These are phyloP conservation scores for Eucalyptus pumila DNA, from an alignment of 345 rosid genomes.

Conservation along the genomic window DNA sequence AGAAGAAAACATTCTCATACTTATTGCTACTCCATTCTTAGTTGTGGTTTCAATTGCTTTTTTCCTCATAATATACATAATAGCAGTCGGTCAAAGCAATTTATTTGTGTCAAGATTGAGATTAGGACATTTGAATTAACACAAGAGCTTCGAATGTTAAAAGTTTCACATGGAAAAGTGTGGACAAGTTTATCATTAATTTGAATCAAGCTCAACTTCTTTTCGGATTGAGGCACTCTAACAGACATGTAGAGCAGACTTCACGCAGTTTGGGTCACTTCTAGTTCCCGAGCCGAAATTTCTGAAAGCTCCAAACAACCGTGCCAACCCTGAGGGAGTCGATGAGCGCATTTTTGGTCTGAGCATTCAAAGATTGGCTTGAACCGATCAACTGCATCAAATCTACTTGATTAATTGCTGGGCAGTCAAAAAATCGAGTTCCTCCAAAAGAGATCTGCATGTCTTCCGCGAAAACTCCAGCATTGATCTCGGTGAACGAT, in stretches of 20 bases:
- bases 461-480: neutral
- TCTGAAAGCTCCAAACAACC: neutral
- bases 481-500: neutral
- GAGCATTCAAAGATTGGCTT: neutral
- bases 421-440: neutral
- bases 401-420: neutral
- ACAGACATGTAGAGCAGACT: neutral
- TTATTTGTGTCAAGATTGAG: neutral
- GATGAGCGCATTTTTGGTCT: neutral
- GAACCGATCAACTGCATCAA: neutral
- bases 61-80: neutral
- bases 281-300: neutral
- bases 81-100: neutral
- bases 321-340: neutral
- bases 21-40: neutral
- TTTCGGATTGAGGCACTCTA: neutral
- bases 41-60: neutral
- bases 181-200: neutral
- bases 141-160: neutral
- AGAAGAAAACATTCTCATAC: neutral
- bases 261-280: neutral
- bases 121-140: neutral
- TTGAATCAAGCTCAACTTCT: neutral
- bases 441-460: neutral
- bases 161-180: neutral